Base-by-base conservation (phyloP, 2,329 filamentous ascomycete species). In the Phaeomoniella chlamydospora region DNA sequence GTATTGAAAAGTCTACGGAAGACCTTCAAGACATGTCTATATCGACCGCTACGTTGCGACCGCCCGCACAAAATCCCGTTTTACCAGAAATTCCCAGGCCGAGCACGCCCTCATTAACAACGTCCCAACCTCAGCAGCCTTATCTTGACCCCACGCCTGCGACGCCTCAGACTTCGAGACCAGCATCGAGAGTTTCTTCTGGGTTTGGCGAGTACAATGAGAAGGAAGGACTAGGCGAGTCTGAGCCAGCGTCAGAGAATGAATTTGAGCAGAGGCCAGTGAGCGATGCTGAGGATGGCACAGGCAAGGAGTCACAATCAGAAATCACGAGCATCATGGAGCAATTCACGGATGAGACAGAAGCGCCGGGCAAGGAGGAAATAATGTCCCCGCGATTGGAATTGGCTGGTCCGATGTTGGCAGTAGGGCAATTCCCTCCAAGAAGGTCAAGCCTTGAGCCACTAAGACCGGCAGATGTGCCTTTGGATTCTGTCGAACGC, bases 251-350 rank as follows among this genome's bases (percentile, higher is more conserved):
- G 12, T 72, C 70, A 18, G 67, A 72, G 46, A 62, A 61, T 18
- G 68, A 58, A 4, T 68, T 71, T 42, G 74, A 79, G 35, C 73
- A 76, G 35, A 71, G 65, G 45, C 59, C 59, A 40, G 68, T 67
- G 37, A 45, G 31, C 16, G 50, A 64, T 22, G 77, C 68, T 46
- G 75, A 77, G 49, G 74, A 76, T 49, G 70, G 74, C 37, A 70
- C 73, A 15, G 77, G 86, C 33, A 72, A 72, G 35, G 75, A 74
- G 35, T 84, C 82, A 1, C 74, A 75, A 40, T 78, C 80, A 4
- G 90, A 98, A 61, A 94, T 98, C 41, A 84, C 94, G 58, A 93
- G 73, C 53, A 96, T 98, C 54, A 96, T 98, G 84, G 84, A 85
- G 43, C 90, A 96, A 58, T 96, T 96, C 48, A 78, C 80, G 46